phyloP scores from a whole-genome alignment of 208 protist genomes.

The Tritrichomonas musculus region DNA sequence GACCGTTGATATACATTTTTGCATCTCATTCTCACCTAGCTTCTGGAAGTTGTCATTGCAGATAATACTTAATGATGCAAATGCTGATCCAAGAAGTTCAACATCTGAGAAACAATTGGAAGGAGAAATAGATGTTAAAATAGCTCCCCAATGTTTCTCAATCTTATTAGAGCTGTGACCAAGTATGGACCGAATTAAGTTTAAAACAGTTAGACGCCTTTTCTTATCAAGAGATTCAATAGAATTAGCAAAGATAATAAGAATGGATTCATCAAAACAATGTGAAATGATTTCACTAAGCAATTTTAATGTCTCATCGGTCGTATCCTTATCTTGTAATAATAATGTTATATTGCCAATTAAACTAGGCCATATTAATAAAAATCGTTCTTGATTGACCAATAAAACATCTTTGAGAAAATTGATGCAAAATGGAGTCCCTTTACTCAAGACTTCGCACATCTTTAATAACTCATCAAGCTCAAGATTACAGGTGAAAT shows the following conservation, averaged over 20 bases:
- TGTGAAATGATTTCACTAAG: neutral
- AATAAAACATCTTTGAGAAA: neutral
- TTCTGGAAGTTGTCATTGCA: slow-evolving; percentile 16
- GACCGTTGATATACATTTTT: neutral
- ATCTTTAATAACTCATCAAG: neutral
- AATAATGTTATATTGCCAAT: neutral
- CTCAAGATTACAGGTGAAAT: neutral
- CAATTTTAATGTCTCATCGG: neutral
- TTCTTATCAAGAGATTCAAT: neutral
- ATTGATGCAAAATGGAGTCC: neutral
- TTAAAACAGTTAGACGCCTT: neutral
- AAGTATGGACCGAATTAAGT: neutral
- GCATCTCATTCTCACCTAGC: neutral
- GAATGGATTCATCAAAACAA: neutral
- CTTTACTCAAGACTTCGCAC: neutral
- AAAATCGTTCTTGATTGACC: neutral
- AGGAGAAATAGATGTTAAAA: neutral
- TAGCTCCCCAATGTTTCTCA: neutral
- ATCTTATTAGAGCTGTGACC: neutral
- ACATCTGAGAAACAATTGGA: neutral
- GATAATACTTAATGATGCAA: neutral
- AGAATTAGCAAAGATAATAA: neutral
- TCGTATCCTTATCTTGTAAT: neutral
- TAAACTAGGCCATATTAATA: neutral
- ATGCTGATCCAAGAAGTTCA: neutral